Evolutionary conservation across 2,329 filamentous ascomycete species (phyloP).

Genomic region (Fusarium liriodendri): DNA sequence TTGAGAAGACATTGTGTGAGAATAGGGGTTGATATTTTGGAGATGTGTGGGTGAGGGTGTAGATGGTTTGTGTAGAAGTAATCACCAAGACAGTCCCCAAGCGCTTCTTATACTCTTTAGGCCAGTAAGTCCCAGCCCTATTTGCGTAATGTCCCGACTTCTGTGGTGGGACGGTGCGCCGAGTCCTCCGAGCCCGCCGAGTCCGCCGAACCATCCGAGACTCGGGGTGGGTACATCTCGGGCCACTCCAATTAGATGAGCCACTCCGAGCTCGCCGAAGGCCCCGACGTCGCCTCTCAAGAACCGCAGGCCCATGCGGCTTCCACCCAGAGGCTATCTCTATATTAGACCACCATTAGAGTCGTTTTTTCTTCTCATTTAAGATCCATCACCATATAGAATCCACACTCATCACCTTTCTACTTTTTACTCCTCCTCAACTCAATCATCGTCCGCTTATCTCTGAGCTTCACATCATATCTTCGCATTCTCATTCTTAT

Average conservation of each 20-base stretch:
- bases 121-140: neutral
- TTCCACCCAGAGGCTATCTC: neutral
- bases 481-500: neutral
- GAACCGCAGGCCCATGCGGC: neutral
- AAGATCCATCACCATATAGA: neutral
- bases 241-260: neutral
- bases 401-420: neutral
- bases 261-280: conserved; percentile 2
- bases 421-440: too few species aligned
- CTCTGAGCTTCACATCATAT: too few species aligned
- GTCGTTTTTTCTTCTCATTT: neutral
- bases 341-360: neutral
- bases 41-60: neutral
- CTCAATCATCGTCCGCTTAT: too few species aligned
- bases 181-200: conserved; percentile 19
- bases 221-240: neutral
- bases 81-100: neutral
- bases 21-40: neutral
- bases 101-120: neutral
- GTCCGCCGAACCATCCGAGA: conserved; percentile 12
- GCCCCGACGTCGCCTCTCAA: neutral
- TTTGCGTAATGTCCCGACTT: neutral
- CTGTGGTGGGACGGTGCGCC: neutral
- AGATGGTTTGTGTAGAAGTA: neutral
- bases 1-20: conserved; percentile 16